Evolutionary conservation across 305 asterid genomes (phyloP), one percentile per base, ranked within the genome.

Genomic region (Stenogyne calaminthoides): DNA sequence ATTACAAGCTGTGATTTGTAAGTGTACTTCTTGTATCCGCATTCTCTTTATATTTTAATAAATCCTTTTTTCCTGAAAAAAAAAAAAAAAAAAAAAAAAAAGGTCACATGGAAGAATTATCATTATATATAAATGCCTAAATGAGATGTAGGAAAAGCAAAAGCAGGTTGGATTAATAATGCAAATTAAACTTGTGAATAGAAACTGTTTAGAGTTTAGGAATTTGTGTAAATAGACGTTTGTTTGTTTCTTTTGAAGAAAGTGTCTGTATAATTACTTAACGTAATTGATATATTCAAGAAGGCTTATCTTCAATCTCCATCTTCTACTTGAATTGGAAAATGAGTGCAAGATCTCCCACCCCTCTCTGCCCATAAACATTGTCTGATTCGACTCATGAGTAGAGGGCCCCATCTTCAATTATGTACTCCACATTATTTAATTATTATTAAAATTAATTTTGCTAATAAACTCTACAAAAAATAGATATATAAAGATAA

Each of bases 261-360:
- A 49, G 54, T 72, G 76, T 52, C 19, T 75, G 47, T 69, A 82
- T 79, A 59, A 79, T 76, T 79, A 72, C 73, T 69, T 82, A 27
- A 78, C 86, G 79, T 69, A 78, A 82, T 72, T 72, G 83, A 82
- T 75, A 19, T 76, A 76, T 75, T 78, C 81, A 78, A 52, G 79
- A 65, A 76, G 69, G 62, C 65, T 78, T 76, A 72, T 76, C 83
- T 79, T 69, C 70, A 64, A 79, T 76, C 60, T 42, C 75, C 81
- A 82, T 76, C 76, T 65, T 16, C 5, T 73, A 4, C 84, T 82
- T 66, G 8, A 82, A 59, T 69, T 69, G 72, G 86, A 66, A 82
- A 81, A 65, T 71, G 76, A 79, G 78, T 82, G 77, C 22, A 62
- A 18, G 7, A 58, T 78, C 72, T 79, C 83, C 29, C 59, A 59